Evolutionary conservation across 345 rosid genomes (phyloP), one percentile per base, ranked within the genome.

Genomic region (Arabis alpina): DNA sequence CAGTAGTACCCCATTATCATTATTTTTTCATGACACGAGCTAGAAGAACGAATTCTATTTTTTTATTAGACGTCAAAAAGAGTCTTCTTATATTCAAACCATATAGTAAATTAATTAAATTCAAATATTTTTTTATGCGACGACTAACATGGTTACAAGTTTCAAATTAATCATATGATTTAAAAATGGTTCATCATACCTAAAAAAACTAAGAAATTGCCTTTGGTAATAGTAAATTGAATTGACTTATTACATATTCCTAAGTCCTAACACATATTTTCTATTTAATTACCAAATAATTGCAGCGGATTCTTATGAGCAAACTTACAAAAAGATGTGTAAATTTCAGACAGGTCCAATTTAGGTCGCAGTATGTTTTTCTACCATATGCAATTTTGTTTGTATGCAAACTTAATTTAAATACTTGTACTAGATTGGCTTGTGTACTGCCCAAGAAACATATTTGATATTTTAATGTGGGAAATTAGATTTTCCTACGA

Each of bases 361-460:
- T 44, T 54, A 47, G 50, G 68, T 60, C 50, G 68, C 56, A 56
- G 27, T 28, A 19, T 58, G 5, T 12, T 39, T 48, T 5, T 8
- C 60, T 73, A 32, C 15, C 48, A 27, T 75, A 36, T 66, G 36
- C 25, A 57, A 50, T 57, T 57, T 66, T 59, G 66, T 58, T 73
- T 66, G 24, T 15, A 42, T 74, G 55, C 36, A 42, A 36, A 59
- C 61, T 59, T 43, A 51, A 58, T 28, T 28, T 27, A 61, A 64
- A 44, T 70, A 70, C n/a, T 64, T 64, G 52, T 55, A 68, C 68
- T 80, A 81, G 79, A 78, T 79, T 81, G 78, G 73, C 66, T 48
- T 68, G 82, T 81, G 86, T 79, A 82, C 97, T 85, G 97, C 93
- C 88, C 93, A 73, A 90, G 84, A 82, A 59, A 82, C 80, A 36